Evolutionary conservation across 164 flowering plant species (phyloP).

Genomic region (Kingdonia uniflora): DNA sequence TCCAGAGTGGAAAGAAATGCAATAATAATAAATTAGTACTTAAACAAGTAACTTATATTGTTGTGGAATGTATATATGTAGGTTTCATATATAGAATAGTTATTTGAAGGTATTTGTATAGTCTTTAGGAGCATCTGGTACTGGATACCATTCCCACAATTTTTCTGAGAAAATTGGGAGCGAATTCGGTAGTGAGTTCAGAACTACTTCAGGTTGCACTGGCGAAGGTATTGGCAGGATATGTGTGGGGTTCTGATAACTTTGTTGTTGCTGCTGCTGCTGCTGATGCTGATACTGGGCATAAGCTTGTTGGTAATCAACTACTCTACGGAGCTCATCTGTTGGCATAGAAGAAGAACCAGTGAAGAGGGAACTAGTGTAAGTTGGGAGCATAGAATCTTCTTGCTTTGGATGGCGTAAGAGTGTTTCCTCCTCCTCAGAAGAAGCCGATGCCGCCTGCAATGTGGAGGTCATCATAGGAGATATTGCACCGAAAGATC

Average conservation of each 20-base stretch:
- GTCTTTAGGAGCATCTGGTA: slow-evolving; percentile 37
- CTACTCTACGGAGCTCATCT: slow-evolving; percentile 51
- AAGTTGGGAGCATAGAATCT: too few relatives aligned
- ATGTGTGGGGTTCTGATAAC: too few relatives aligned
- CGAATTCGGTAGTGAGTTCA: slow-evolving; percentile 14
- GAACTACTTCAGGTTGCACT: neutral
- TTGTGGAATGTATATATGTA: too few relatives aligned
- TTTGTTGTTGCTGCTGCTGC: neutral
- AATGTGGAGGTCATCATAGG: slow-evolving; percentile 8
- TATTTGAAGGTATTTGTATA: neutral
- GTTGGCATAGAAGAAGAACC: slow-evolving; percentile 13
- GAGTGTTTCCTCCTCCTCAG: neutral
- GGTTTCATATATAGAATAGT: neutral
- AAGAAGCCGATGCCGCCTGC: neutral
- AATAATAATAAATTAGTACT: too few relatives aligned
- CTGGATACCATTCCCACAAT: slow-evolving; percentile 67
- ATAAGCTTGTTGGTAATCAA: slow-evolving; percentile 33
- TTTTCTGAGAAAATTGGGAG: slow-evolving; percentile 34
- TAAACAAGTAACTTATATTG: too few relatives aligned
- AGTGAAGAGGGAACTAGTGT: too few relatives aligned
- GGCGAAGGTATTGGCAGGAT: too few relatives aligned
- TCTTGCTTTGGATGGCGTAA: neutral
- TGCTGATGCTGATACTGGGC: slow-evolving; percentile 19
- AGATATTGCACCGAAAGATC: slow-evolving; percentile 9
- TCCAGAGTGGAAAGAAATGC: too few relatives aligned